Conservation (phyloP, 1,284 basidiomycete genomes). For the Bjerkandera adusta region DNA sequence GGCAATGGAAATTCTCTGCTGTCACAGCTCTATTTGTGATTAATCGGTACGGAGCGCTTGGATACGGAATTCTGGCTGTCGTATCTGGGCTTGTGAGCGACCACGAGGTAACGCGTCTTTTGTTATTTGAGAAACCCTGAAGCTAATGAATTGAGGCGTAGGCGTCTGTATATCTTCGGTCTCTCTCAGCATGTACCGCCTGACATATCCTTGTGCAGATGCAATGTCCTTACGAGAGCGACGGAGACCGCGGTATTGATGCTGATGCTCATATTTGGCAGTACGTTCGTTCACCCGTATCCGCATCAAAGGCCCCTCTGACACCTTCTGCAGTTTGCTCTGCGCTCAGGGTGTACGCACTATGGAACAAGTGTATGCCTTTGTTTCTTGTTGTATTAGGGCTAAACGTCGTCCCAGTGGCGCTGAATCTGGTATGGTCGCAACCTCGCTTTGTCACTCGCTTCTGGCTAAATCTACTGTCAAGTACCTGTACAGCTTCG, state of each 20-base stretch:
- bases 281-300: neutral
- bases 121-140: neutral
- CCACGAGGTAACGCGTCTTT: neutral
- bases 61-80: slow-evolving; percentile 2
- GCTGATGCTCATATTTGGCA: slow-evolving; percentile 6
- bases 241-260: neutral
- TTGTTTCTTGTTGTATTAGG: neutral
- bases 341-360: slow-evolving; percentile 1
- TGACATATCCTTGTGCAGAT: neutral
- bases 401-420: slow-evolving; percentile 2
- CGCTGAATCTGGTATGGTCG: neutral
- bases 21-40: slow-evolving; percentile 12
- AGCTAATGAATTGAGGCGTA: neutral
- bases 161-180: neutral
- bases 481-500: slow-evolving; percentile 2
- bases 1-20: slow-evolving; percentile 12
- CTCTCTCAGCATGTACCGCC: neutral
- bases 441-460: neutral
- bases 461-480: neutral
- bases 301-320: neutral
- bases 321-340: slow-evolving; percentile 1
- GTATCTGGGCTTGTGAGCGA: neutral
- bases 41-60: slow-evolving; percentile 13
- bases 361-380: slow-evolving; percentile 1
- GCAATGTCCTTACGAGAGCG: neutral